Evolutionary conservation across 1,284 basidiomycete genomes (phyloP), one percentile per base, ranked within the genome.

Genomic region (Heliocybe sulcata): DNA sequence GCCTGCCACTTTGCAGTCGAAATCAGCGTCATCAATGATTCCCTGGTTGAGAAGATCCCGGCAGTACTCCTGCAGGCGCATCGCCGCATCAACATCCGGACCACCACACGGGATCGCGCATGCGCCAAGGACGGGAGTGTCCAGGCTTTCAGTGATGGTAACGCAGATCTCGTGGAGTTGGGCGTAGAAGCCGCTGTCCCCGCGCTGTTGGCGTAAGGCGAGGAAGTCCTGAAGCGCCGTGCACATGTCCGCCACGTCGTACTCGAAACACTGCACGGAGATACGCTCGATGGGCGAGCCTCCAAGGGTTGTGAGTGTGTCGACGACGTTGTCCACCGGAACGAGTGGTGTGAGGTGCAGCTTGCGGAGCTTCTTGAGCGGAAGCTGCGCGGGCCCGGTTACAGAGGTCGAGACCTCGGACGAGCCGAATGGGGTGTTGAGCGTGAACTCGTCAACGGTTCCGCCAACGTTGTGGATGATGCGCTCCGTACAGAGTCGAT

Each of bases 301-400:
- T 14, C 80, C 79, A 54, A 85, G 73, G 54, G 77, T 76, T 25
- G 79, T 69, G 62, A 84, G 74, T 1, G 82, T 83, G 60, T 81
- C 76, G 27, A 79, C 77, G 57, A 85, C 76, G 60, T 74, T 74
- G 61, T 81, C 77, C 29, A 83, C 75, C 23, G 82, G 80, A 70
- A 85, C 81, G 67, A 79, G 79, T 0, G 82, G 79, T 3, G 79
- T 76, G 62, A 85, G 76, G 65, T 81, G 80, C 14, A 84, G 69
- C 58, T 76, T 78, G 49, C 77, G 75, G 42, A 84, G 74, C 42
- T 71, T 68, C 25, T 71, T 75, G 54, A 83, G 72, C 20, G 79
- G 77, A n/a, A 77, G 77, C 55, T 70, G 71, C 23, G 47, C 48
- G 64, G 51, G 75, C 69, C 60, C 72, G 74, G 38, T n/a, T 6